Evolutionary conservation across 176 grass and related monocot species (phyloP), one percentile per base, ranked within the genome.

Genomic region (Thinopyrum elongatum): DNA sequence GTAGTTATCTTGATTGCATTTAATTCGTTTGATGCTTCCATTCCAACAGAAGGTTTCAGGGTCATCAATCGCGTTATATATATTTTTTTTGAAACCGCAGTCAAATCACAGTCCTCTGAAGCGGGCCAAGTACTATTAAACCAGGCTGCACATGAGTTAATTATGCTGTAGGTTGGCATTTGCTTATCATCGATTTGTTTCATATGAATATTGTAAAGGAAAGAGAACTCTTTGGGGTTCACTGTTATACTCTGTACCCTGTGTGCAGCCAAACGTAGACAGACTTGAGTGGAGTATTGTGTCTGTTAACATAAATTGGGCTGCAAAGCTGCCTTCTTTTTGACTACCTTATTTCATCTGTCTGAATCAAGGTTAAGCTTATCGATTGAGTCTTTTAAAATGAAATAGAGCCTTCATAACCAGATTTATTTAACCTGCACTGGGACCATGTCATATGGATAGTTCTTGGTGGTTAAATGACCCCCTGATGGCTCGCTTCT

Each of bases 21-120:
- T 76, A 81, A 62, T 79, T 84, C 81, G 0, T 17, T 81, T 91
- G 77, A 67, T 53, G 9, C 65, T 55, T 88, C 77, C 61, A 70
- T 84, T 81, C 84, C 61, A 84, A 58, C 69, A 70, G 51, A 84
- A 77, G 13, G 71, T 57, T 70, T 55, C 29, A 38, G 64, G 75
- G 51, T 81, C 62, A 58, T 65, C n/a, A 49, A 30, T 69, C 10
- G 8, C 71, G 53, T 7, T 26, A 61, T 34, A 71, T 19, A 42
- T 76, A 68, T 76, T 76, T 84, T 73, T 74, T 15, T 68, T 76
- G 39, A 70, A 84, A 85, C 61, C 42, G 33, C 68, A 35, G 22
- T 73, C 38, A 57, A 51, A 15, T 80, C 47, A 13, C 38, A 81
- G 28, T 17, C n/a, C 44, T 77, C 28, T 63, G 39, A 88, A 76